Percentiles rank a stretch among this genome's conserved stretches.
phyloP scores from a whole-genome alignment of 2,329 filamentous ascomycete species.

The Hymenoscyphus repandus region DNA sequence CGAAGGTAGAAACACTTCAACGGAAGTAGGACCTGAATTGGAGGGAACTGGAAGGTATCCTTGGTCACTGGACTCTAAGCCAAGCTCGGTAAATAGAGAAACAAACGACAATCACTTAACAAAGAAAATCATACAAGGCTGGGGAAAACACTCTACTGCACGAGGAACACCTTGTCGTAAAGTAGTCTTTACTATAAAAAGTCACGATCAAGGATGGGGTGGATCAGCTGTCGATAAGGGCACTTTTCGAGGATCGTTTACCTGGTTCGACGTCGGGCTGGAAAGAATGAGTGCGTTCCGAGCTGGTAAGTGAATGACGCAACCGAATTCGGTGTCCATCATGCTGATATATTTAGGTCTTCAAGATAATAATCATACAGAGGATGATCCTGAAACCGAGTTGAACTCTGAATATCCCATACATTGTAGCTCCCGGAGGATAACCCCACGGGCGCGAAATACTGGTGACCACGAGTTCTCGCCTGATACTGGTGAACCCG shows the following conservation, averaged over 20 bases:
- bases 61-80: not conserved
- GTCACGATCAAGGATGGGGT: slow-evolving; percentile 56
- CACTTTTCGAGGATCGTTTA: slow-evolving; percentile 46
- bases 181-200: slow-evolving; percentile 53
- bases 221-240: slow-evolving; percentile 29
- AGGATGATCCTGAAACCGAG: not conserved
- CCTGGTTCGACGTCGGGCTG: slow-evolving; percentile 60
- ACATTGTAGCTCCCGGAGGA: not conserved
- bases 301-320: slow-evolving; percentile 18
- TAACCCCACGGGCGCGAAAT: not conserved
- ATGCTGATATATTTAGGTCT: not conserved
- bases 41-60: slow-evolving; percentile 4
- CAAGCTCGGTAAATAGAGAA: slow-evolving; percentile 2
- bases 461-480: slow-evolving; percentile 31
- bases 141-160: slow-evolving; percentile 13
- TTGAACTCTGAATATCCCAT: slow-evolving; percentile 3
- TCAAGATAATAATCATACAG: not conserved
- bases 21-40: slow-evolving; percentile 7
- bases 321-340: slow-evolving; percentile 11
- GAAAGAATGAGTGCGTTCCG: slow-evolving; percentile 45
- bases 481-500: slow-evolving; percentile 23
- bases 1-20: not conserved
- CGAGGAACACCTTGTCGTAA: slow-evolving; percentile 47
- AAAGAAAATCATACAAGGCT: slow-evolving; percentile 17
- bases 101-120: slow-evolving; percentile 5